Base-by-base conservation (phyloP, 2,329 filamentous ascomycete genomes). In the Hymenoscyphus fraxineus region DNA sequence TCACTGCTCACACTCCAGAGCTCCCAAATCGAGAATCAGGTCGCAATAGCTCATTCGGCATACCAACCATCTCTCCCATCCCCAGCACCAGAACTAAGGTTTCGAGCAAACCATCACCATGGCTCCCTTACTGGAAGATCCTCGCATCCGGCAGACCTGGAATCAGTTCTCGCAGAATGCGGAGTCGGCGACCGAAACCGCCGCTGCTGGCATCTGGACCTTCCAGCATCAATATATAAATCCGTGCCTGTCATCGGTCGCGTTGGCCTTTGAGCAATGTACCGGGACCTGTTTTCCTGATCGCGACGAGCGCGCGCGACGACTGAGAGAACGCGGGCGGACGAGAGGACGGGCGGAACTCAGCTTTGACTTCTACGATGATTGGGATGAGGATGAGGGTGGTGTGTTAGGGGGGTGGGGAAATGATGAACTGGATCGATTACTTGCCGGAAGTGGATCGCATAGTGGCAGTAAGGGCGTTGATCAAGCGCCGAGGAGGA, bases 361-460 rank as follows among this genome's bases (percentile, higher is more conserved):
- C 72, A 93, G 86, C 73, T 98, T 98, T 75, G 94, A 97, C 77
- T 98, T 98, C 76, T 98, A 98, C 79, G 94, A 97, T 77, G 94
- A 97, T 77, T 98, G 94, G 94, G 92, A 97, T 62, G 84, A 87
- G 31, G 73, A 74, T 59, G 69, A 69, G 27, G 83, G 85, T 47
- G 84, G 88, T 0, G 76, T 94, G 58, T 79, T 93, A 61, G 88
- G 83, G 56, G 78, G 86, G 57, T 96, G 92, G 91, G 88, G 89
- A 47, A 88, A 85, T 70, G 93, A 96, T 72, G 93, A 96, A 74
- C 87, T 96, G 80, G 94, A 97, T 75, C 83, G 92, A 60, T 78
- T 97, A 67, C 79, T 97, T 60, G 91, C 89, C 12, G 89, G 90
- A 6, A 88, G 87, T 16, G 87, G 85, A 10, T 79, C 77, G 39